Base-by-base conservation (phyloP, 1,139 yeast species). In the Yamadazyma triangularis region DNA sequence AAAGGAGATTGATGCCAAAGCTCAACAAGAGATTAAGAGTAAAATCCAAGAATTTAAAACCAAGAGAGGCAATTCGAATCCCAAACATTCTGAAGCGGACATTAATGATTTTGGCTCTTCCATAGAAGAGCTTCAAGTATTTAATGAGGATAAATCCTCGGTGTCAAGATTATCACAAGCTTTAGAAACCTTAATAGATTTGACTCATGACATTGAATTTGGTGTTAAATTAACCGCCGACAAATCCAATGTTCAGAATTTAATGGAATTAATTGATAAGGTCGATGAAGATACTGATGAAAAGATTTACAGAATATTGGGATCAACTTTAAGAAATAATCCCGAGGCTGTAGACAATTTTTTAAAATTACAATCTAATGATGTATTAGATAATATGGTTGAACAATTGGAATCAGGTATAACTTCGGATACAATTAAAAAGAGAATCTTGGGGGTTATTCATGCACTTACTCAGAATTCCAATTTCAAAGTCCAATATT, bases 241-340 rank as follows among this genome's bases (percentile, higher is more conserved):
- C 24, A 34, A 39, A 7, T 24, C 34, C 2, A 32, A 48, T 2
- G 55, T 58, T 32, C 29, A 38, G 9, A 40, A 39, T 13, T 43
- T 65, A 31, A 13, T 26, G 5, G 13, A 23, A 10, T 25, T 36
- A 23, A 9, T 16, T 7, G 29, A 41, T 13, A 33, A 35, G 2
- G 31, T 49, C 2, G 34, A 39, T 12, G 15, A 25, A 8, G 9
- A 15, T 8, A n/a, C 15, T 5, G 59, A 58, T 31, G 86, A 80
- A 36, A 47, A 66, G 30, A 45, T 68, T 1, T 64, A 71, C 25
- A 57, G 82, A 41, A 60, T 78, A 26, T 60, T 80, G 42, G 73
- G 77, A 0, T 63, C 80, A 7, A 55, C 80, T 3, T 60, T 86
- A 31, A 69, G 95, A 45, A 87, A 87, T 50, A 87, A 87, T 48